Evolutionary conservation across 208 protist genomes (phyloP).

Genomic region (Blastocrithidia nonstop): DNA sequence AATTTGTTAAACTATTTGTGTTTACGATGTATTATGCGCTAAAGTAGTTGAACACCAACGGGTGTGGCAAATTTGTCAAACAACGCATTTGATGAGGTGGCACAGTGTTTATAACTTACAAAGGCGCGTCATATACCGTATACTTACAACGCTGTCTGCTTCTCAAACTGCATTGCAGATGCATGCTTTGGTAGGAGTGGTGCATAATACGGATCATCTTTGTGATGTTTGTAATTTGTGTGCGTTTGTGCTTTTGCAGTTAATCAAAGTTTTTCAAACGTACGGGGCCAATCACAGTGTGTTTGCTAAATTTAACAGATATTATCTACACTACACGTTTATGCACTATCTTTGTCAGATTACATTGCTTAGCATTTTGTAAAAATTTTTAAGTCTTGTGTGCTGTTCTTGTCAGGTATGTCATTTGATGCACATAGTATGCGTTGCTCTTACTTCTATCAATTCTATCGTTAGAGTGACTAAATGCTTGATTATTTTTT

Average conservation of each 20-base stretch:
- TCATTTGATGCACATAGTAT: too few relatives aligned
- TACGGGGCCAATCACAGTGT: slow-evolving; percentile 58
- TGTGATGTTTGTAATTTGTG: slow-evolving; percentile 26
- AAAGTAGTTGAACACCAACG: slow-evolving; percentile 47
- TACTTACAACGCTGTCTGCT: slow-evolving; percentile 22
- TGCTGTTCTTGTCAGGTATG: too few relatives aligned
- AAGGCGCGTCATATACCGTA: slow-evolving; percentile 71
- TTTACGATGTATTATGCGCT: slow-evolving; percentile 21
- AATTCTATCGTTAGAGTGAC: too few relatives aligned
- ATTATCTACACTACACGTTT: too few relatives aligned
- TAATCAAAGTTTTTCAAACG: slow-evolving; percentile 42
- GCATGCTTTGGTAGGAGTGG: slow-evolving; percentile 50
- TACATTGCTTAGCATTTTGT: too few relatives aligned
- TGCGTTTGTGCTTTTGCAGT: slow-evolving; percentile 34
- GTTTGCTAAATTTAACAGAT: slow-evolving; percentile 20
- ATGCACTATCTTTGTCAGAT: too few relatives aligned
- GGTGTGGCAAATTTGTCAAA: slow-evolving; percentile 54
- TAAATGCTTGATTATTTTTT: not conserved
- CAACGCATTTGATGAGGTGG: slow-evolving; percentile 38
- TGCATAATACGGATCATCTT: slow-evolving; percentile 60
- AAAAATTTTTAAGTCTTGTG: too few relatives aligned
- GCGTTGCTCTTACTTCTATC: too few relatives aligned
- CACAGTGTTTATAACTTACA: slow-evolving; percentile 62
- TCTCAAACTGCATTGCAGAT: slow-evolving; percentile 30
- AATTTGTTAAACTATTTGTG: too few relatives aligned